Conservation (phyloP, 2,329 filamentous ascomycete genomes). For the Domatiomyces catenatus region DNA sequence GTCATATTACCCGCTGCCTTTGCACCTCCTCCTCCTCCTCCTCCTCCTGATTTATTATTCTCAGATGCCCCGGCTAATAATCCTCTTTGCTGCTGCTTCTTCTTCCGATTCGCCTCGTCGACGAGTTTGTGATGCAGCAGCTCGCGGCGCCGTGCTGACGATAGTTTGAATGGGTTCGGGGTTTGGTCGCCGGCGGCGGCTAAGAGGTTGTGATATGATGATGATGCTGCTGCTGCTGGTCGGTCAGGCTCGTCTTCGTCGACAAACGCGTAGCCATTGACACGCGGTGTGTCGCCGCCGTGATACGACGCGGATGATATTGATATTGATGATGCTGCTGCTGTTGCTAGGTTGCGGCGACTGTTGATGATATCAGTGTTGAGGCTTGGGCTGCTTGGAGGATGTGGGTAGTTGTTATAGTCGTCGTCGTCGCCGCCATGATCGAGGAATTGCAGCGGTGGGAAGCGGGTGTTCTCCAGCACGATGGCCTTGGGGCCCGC, state of each 20-base stretch:
- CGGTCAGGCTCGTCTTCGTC: constrained; percentile 49
- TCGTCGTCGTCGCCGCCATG: too few species aligned
- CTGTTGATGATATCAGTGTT: constrained; percentile 45
- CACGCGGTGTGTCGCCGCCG: constrained; percentile 67
- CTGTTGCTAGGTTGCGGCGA: constrained; percentile 67
- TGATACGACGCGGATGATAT: constrained; percentile 31
- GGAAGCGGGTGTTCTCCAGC: constrained; percentile 71
- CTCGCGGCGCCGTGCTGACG: constrained; percentile 60
- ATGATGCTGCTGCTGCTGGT: constrained; percentile 28
- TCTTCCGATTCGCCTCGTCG: constrained; percentile 36
- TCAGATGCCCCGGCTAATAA: background rate
- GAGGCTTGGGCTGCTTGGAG: constrained; percentile 60
- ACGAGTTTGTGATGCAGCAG: constrained; percentile 75
- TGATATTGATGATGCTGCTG: constrained; percentile 39
- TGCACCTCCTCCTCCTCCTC: too few species aligned
- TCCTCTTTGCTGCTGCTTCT: constrained; percentile 7
- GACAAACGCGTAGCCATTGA: constrained; percentile 90
- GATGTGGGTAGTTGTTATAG: constrained; percentile 19
- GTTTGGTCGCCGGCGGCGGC: constrained; percentile 30
- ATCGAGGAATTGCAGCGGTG: constrained; percentile 24
- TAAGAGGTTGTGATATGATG: constrained; percentile 21
- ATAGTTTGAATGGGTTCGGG: constrained; percentile 66
- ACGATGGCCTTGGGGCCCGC: constrained; percentile 63
- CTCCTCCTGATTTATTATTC: background rate
- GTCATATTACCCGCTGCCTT: constrained; percentile 25